Evolutionary conservation across 176 grass and related monocot species (phyloP).

Genomic region (Cocos nucifera): DNA sequence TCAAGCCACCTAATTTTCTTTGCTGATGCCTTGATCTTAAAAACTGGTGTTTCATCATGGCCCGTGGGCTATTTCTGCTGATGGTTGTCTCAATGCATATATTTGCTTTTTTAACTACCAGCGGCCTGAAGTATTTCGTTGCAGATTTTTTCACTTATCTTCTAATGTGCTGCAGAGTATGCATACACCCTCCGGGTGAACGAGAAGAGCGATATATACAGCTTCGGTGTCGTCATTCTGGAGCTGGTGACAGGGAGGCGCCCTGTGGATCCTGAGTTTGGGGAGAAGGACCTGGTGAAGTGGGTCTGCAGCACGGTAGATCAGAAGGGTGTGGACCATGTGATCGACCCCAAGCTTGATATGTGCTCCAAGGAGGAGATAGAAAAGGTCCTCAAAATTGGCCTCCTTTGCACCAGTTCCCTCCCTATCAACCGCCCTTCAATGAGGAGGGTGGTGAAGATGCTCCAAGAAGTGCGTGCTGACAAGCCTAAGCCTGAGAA

Average conservation of each 20-base stretch:
- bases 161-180: constrained; percentile 45
- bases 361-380: constrained; percentile 51
- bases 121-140: background rate
- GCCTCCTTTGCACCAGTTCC: constrained; percentile 37
- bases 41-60: no score
- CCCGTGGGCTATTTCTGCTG: no score
- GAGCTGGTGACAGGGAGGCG: constrained; percentile 66
- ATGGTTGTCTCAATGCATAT: no score
- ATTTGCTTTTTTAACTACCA: background rate
- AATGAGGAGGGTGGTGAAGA: constrained; percentile 65
- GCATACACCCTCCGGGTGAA: constrained; percentile 67
- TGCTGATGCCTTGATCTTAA: no score
- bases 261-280: constrained; percentile 43
- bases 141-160: background rate
- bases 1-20: no score
- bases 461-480: constrained; percentile 46
- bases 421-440: constrained; percentile 54
- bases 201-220: constrained; percentile 85
- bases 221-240: constrained; percentile 73
- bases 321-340: constrained; percentile 26
- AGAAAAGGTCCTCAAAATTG: constrained; percentile 53
- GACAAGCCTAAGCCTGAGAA: constrained; percentile 20
- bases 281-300: constrained; percentile 44
- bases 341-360: constrained; percentile 47
- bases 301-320: constrained; percentile 43